phyloP scores from a whole-genome alignment of 2,329 filamentous ascomycete species.

The Aureobasidium leucospermi region DNA sequence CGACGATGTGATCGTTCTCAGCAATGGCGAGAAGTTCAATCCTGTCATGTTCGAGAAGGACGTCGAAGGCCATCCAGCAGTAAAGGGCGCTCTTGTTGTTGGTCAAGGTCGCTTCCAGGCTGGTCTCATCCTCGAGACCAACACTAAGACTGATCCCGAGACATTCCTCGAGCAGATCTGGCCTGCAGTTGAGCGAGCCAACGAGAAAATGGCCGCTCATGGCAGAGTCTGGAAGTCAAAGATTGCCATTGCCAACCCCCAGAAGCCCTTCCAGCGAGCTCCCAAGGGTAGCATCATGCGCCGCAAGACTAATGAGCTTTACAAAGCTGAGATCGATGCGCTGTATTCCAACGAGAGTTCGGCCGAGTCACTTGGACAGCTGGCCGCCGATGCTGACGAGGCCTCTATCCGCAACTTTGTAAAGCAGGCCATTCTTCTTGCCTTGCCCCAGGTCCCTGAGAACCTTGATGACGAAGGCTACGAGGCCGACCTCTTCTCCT shows the following conservation, averaged over 20 bases:
- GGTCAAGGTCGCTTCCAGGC: constrained; percentile 26
- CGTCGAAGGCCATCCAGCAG: constrained; percentile 21
- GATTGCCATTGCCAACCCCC: constrained; percentile 34
- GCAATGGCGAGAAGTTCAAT: constrained; percentile 27
- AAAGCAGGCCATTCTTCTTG: constrained; percentile 15
- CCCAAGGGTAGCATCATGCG: constrained; percentile 42
- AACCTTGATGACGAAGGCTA: constrained; percentile 18
- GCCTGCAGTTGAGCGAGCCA: constrained; percentile 38
- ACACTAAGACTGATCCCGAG: constrained; percentile 17
- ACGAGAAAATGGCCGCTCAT: constrained; percentile 34
- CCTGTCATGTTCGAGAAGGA: constrained; percentile 21
- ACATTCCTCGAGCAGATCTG: constrained; percentile 38
- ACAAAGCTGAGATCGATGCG: constrained; percentile 40
- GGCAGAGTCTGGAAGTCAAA: constrained; percentile 37
- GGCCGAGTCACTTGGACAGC: constrained; percentile 16
- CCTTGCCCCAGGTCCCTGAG: constrained; percentile 11
- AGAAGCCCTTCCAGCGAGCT: constrained; percentile 39
- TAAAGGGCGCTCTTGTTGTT: constrained; percentile 28
- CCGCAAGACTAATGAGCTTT: constrained; percentile 33
- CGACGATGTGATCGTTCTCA: constrained; percentile 27
- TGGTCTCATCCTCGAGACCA: constrained; percentile 26
- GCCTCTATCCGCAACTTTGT: constrained; percentile 16
- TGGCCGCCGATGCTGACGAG: constrained; percentile 11
- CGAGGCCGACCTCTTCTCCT: constrained; percentile 26
- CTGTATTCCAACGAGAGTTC: constrained; percentile 32